Base-by-base conservation (phyloP, 2,329 filamentous ascomycete species). In the Amesomyces nigricolor region DNA sequence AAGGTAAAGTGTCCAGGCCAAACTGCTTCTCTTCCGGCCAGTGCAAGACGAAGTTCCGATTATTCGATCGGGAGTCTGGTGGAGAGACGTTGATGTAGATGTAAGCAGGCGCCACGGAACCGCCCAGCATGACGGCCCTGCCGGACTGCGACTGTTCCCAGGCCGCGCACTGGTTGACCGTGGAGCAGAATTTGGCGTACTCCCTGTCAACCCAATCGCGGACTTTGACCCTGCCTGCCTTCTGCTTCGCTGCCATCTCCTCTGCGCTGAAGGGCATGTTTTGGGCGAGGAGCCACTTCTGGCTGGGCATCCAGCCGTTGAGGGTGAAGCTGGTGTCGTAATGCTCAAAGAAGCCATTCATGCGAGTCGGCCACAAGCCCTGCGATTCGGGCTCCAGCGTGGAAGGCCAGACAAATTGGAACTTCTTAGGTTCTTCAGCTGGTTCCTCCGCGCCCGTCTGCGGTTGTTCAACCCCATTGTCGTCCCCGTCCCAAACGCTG, bases 81-180 rank as follows among this genome's bases (percentile, higher is more conserved):
- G 68, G 43, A 0, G 62, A 65, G 32, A 75, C 62, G 45, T 72
- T 70, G 47, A 78, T 69, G 57, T 71, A 77, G 16, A 68, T 64
- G 47, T 72, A 69, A 2, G 70, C 65, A 0, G 73, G 72, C 11
- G 64, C 67, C 10, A 73, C 63, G 7, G 63, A 67, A n/a, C 63
- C 67, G 10, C 64, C 62, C 19, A 64, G 61, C 49, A 75, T 64
- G 11, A 72, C 48, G 11, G 66, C 66, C 16, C 59, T 64, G 2
- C 72, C 73, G 30, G 66, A 58, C 7, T 60, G 56, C 3, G 74
- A 74, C 49, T 73, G 65, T 61, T 83, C 80, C 71, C 78, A 76
- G 16, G 68, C 68, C 32, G 71, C 67, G 48, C 75, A 77, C 8
- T 70, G 70, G 30, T 72, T 68, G 39, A 78, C 62, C 37, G 67